phyloP scores from a whole-genome alignment of 129 eudicot genomes.

The Kitagawia praeruptora region DNA sequence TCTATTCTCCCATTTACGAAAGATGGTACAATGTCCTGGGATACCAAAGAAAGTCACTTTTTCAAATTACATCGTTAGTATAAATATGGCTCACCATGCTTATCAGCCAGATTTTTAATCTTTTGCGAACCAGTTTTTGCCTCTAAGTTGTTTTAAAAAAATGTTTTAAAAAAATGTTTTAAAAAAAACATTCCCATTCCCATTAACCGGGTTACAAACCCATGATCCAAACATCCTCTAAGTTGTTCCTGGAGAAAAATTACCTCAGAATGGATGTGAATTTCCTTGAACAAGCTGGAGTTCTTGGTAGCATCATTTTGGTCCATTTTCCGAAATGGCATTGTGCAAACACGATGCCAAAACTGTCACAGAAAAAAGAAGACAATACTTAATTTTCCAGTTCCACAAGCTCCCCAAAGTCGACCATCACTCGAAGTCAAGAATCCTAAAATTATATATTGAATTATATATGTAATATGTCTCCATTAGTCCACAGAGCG shows the following conservation, averaged over 20 bases:
- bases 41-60: background rate
- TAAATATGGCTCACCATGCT: slow-evolving; percentile 8
- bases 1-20: background rate
- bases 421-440: background rate
- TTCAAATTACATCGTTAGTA: background rate
- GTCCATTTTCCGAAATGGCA: slow-evolving; percentile 14
- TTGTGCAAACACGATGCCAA: slow-evolving; percentile 5
- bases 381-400: background rate
- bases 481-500: too few species aligned
- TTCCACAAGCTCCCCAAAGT: background rate
- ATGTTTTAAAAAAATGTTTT: too few species aligned
- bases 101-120: background rate
- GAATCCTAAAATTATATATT: too few species aligned
- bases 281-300: slow-evolving; percentile 8
- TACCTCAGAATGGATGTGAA: slow-evolving; percentile 13
- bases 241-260: too few species aligned
- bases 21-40: background rate
- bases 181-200: too few species aligned
- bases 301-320: slow-evolving; percentile 1
- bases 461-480: too few species aligned
- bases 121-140: background rate
- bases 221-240: too few species aligned
- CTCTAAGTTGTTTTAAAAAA: too few species aligned
- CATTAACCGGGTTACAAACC: too few species aligned
- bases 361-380: background rate